Base-by-base conservation (phyloP, 2,329 filamentous ascomycete species). In the Pseudocercospora vitis region DNA sequence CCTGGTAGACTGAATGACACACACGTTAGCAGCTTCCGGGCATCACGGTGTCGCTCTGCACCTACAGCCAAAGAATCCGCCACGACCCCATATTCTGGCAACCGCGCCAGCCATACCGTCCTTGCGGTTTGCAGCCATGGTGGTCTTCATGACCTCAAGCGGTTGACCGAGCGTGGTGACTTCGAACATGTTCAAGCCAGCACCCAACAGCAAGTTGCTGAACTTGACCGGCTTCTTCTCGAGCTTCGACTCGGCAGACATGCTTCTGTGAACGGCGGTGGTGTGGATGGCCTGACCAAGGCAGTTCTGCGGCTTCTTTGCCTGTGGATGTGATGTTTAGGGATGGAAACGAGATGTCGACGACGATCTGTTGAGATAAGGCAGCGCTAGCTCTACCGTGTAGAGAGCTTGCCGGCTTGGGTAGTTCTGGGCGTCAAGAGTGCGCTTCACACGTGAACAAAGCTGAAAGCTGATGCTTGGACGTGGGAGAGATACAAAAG, bases 141-240 rank as follows among this genome's bases (percentile, higher is more conserved):
- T 97, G 70, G 94, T 99, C 88, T 99, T 99, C 81, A 89, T 83
- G 76, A 99, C 94, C 82, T 99, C 94, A 74, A 99, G 83, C 65
- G 94, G 94, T 79, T 87, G 84, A 71, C 84, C 84, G 70, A 87
- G 76, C 62, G 84, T 82, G 62, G 84, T 86, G 69, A 87, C 84
- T 74, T 96, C 91, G 75, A 96, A 96, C 83, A 96, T 79, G 82
- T 96, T 96, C 78, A 96, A 83, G 67, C 91, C 89, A 71, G 89
- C 89, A 71, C 91, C 91, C 68, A 96, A 84, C 70, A 99, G 81
- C 83, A 99, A 76, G 80, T 99, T 99, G 81, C 91, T 96, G 83
- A 97, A 97, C 85, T 96, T 97, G 84, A 99, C 84, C 64, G 94
- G 94, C 85, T 97, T 97, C 88, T 97, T 97, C 87, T 96, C 91